Base-by-base conservation (phyloP, 148 eudicot species). In the Rhododendron kiyosumense region DNA sequence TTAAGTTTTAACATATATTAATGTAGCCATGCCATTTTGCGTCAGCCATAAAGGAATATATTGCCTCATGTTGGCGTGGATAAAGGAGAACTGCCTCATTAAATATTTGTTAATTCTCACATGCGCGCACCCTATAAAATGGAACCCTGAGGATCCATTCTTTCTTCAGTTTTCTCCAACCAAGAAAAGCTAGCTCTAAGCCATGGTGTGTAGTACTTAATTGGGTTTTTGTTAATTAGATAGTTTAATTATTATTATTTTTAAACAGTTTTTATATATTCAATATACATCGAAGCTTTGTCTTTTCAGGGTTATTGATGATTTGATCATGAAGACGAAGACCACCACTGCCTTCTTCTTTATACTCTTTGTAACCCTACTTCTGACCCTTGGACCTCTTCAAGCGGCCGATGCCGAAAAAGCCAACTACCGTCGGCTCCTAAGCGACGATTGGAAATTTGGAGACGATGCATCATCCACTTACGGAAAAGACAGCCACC, bases 401-500 rank as follows among this genome's bases (percentile, higher is more conserved):
- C 67, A 20, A 61, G 67, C 26, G n/a, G n/a, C 26, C 3, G 17
- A 18, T 20, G 65, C 65, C 6, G 17, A 18, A 20, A 20, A 1
- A 7, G 65, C 9, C 0, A 59, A 20, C 24, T 4, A 59, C 65
- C 65, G 65, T 20, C 65, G 65, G 65, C 65, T 59, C 24, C 9
- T 59, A 59, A 59, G 65, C 65, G 22, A 54, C 5, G 18, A 0
- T 3, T 54, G 59, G 59, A 54, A 41, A 5, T 17, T 32, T 32
- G 34, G 34, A 32, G 1, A 59, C 1, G 65, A 4, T 20, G 0
- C 65, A 54, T 14, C 65, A 59, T 59, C 65, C 65, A n/a, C n/a
- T n/a, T n/a, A n/a, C n/a, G 18, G 0, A 5, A 2, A 18, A 0
- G 0, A 13, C 10, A 48, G 18, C 61, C 5, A 54, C 18, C 18